Conservation (phyloP, 73 alveolate genomes). For the Tetrahymena thermophila region DNA sequence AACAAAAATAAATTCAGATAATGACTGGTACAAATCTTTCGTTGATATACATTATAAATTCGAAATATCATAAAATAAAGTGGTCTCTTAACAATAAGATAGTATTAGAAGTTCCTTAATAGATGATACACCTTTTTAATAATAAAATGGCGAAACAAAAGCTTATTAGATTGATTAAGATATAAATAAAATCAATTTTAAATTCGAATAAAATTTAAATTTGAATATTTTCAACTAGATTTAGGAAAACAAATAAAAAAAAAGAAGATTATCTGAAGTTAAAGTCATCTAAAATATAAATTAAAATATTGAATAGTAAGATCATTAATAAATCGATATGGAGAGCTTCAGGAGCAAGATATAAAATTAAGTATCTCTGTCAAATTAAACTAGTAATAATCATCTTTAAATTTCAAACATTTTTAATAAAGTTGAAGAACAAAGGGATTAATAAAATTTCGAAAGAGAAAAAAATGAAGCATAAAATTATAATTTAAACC, state of each 20-base stretch:
- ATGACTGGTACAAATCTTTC: neutral
- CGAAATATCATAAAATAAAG: neutral
- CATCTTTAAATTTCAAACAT: neutral
- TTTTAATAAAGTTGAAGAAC: neutral
- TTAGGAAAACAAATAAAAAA: neutral
- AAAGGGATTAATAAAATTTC: neutral
- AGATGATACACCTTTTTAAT: no score
- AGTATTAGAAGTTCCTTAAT: neutral
- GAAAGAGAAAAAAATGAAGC: neutral
- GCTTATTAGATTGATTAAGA: neutral
- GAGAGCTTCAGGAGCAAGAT: neutral
- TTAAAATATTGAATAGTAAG: neutral
- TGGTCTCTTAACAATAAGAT: neutral
- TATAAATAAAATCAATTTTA: no score
- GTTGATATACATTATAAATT: neutral
- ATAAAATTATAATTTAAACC: neutral
- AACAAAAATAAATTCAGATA: neutral
- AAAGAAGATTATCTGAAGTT: neutral
- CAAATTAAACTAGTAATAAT: neutral
- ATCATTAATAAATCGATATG: neutral
- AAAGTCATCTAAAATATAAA: no score
- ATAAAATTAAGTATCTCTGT: no score
- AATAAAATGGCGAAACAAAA: no score
- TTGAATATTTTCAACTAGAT: neutral
- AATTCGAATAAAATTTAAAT: no score